Percentiles rank a stretch among this genome's conserved stretches.
Evolutionary conservation across 1,284 basidiomycete species (phyloP).

Genomic region (Rhodotorula sp.): DNA sequence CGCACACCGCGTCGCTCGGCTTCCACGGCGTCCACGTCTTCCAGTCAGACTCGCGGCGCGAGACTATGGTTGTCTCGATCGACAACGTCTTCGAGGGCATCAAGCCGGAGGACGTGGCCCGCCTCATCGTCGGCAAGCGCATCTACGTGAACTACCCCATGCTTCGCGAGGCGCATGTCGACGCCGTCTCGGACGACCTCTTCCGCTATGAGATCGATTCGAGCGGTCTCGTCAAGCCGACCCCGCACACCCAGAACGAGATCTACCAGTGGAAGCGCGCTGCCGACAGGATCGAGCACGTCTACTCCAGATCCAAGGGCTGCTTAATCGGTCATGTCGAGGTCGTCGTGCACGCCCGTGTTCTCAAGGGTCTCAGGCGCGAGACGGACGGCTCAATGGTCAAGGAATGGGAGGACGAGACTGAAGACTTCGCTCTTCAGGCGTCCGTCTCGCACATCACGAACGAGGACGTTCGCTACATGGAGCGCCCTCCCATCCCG

Average conservation of each 20-base stretch:
- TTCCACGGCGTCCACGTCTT: conserved; percentile 92
- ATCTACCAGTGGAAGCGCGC: conserved; percentile 66
- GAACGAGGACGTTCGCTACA: conserved; percentile 82
- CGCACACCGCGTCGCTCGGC: conserved; percentile 71
- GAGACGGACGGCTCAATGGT: conserved; percentile 84
- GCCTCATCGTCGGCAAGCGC: conserved; percentile 69
- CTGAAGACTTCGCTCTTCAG: conserved; percentile 81
- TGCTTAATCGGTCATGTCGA: conserved; percentile 80
- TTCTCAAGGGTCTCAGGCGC: conserved; percentile 85
- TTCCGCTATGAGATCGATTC: conserved; percentile 76
- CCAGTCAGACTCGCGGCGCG: conserved; percentile 81
- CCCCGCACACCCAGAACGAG: conserved; percentile 56
- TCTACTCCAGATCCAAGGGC: conserved; percentile 85
- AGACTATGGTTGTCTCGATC: conserved; percentile 87
- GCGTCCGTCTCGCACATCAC: conserved; percentile 72
- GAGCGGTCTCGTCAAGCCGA: neutral
- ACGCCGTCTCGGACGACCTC: conserved; percentile 78
- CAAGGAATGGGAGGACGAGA: conserved; percentile 93
- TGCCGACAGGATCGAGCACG: conserved; percentile 73
- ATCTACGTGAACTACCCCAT: conserved; percentile 91
- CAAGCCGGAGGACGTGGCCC: conserved; percentile 71
- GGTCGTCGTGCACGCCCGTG: conserved; percentile 74
- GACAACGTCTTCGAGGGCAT: conserved; percentile 64
- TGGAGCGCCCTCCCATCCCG: conserved; percentile 72
- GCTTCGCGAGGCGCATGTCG: conserved; percentile 84